A percentile compares a stretch with the other conserved stretches of the same genome.
phyloP scores from a whole-genome alignment of 768 basidiomycete species.

The Sarcomyxa edulis region DNA sequence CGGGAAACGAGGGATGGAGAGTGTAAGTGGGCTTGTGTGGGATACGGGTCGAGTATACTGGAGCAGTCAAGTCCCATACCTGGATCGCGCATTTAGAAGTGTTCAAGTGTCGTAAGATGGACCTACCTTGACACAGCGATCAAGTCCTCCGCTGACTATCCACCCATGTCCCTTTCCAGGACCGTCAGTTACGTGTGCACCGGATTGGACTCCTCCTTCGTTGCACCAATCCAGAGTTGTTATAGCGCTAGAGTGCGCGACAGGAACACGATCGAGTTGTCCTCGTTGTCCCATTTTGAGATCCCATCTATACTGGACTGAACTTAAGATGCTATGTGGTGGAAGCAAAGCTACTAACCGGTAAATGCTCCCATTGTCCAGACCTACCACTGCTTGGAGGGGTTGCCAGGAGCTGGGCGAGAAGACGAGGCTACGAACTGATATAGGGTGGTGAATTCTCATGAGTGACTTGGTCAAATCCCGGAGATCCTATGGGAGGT shows the following conservation, averaged over 20 bases:
- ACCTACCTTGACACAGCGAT: constrained; percentile 70
- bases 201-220: background rate
- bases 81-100: constrained; percentile 17
- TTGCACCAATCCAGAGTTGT: constrained; percentile 70
- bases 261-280: constrained; percentile 62
- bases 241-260: constrained; percentile 71
- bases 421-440: constrained; percentile 65
- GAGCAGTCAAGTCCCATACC: constrained; percentile 68
- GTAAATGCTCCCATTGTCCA: constrained; percentile 68
- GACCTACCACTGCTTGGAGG: constrained; percentile 61
- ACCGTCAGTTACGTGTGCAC: constrained; percentile 16
- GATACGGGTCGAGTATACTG: constrained; percentile 41
- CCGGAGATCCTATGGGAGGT: constrained; percentile 70
- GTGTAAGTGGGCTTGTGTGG: constrained; percentile 62
- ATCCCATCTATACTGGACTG: too few relatives aligned
- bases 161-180: constrained; percentile 48
- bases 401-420: constrained; percentile 64
- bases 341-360: too few relatives aligned
- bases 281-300: constrained; percentile 73
- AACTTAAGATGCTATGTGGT: too few relatives aligned
- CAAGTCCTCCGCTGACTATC: constrained; percentile 77
- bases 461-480: constrained; percentile 64
- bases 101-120: constrained; percentile 3
- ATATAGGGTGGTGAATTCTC: constrained; percentile 64
- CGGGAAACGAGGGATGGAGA: constrained; percentile 69